Conservation (phyloP, 2,329 filamentous ascomycete species). For the Trichoderma sp. region DNA sequence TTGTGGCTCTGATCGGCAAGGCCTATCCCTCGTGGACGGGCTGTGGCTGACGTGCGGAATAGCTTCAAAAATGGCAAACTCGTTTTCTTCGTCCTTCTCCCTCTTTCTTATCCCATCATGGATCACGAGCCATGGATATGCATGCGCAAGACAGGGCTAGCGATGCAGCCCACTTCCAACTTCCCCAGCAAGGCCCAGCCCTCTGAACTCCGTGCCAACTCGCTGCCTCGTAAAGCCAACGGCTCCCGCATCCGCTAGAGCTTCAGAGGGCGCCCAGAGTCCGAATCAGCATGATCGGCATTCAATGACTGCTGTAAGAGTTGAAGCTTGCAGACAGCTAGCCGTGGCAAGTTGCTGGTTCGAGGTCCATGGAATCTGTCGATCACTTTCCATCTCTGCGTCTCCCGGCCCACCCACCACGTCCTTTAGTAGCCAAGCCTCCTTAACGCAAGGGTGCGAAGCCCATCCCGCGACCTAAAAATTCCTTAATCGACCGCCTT, state of each 20-base stretch:
- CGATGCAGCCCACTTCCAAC: background rate
- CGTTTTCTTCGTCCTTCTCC: background rate
- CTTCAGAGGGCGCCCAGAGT: background rate
- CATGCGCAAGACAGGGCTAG: constrained; percentile 15
- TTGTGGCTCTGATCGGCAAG: constrained; percentile 20
- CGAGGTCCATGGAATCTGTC: constrained; percentile 1
- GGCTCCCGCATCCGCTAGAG: background rate
- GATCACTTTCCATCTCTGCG: constrained; percentile 14
- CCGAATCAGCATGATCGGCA: constrained; percentile 6
- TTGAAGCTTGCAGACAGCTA: background rate
- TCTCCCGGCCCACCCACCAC: constrained; percentile 14
- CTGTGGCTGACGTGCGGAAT: background rate
- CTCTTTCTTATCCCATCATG: background rate
- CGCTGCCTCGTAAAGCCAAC: background rate
- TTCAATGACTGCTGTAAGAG: background rate
- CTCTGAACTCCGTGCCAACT: background rate
- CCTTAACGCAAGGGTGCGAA: constrained; percentile 17
- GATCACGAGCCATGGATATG: constrained; percentile 16
- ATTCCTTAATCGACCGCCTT: constrained; percentile 17
- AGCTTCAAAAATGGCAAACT: background rate
- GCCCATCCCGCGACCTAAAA: constrained; percentile 21
- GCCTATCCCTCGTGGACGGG: background rate
- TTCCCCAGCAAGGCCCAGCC: background rate
- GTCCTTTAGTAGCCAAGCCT: constrained; percentile 16
- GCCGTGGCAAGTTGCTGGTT: constrained; percentile 2